Percentiles rank a stretch among this genome's conserved stretches.
phyloP scores from a whole-genome alignment of 805 yeast genomes.

The Cyberlindnera mycetangii region DNA sequence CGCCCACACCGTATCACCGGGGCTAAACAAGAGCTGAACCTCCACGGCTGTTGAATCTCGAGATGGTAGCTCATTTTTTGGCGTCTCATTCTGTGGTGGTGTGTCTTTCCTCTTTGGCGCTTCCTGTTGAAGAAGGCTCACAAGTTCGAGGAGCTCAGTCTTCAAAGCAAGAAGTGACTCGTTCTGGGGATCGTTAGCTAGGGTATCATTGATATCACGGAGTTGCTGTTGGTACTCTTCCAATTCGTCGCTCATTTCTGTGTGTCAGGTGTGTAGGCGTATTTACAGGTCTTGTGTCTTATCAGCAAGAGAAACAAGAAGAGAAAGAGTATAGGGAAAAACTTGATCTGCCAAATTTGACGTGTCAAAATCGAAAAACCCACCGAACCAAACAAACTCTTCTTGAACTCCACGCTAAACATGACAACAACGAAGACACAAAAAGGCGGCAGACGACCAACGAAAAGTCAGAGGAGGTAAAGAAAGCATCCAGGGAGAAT shows the following conservation, averaged over 20 bases:
- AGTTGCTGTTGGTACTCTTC: constrained; percentile 21
- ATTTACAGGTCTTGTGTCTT: no score
- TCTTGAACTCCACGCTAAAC: no score
- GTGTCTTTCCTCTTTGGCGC: background rate
- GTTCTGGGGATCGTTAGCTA: constrained; percentile 17
- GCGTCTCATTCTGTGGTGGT: background rate
- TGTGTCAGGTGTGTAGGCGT: background rate
- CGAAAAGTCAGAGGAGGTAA: no score
- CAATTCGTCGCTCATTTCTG: constrained; percentile 17
- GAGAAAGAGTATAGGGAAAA: no score
- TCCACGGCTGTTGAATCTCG: background rate
- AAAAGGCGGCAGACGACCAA: no score
- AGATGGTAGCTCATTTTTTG: background rate
- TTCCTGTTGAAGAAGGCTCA: constrained; percentile 12
- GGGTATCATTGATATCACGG: constrained; percentile 17
- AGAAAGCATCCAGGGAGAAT: no score
- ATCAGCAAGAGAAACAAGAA: no score
- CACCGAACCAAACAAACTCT: no score
- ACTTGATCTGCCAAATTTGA: no score
- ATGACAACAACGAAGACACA: no score
- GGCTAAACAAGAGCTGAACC: background rate
- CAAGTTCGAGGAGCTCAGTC: constrained; percentile 17
- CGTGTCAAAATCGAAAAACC: no score
- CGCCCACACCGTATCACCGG: constrained; percentile 18
- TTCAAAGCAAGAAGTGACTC: constrained; percentile 15